Evolutionary conservation across 208 protist species (phyloP).

Genomic region (Kentomonas sorsogonicus): DNA sequence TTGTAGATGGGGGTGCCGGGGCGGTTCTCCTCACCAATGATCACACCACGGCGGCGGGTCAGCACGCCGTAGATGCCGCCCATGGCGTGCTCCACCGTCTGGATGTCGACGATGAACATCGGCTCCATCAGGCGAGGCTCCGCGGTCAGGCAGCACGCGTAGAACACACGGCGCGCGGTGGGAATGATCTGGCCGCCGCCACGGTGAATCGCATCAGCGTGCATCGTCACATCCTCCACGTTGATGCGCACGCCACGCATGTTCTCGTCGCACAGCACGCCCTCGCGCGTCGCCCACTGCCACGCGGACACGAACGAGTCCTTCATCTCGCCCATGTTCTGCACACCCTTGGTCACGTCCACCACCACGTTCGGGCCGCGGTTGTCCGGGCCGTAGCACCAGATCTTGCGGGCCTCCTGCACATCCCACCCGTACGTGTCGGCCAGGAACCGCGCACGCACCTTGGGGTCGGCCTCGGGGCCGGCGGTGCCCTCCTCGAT

Average conservation of each 20-base stretch:
- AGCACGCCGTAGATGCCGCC: slow-evolving; percentile 96
- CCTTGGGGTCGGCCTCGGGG: slow-evolving; percentile 90
- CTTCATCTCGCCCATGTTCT: slow-evolving; percentile 99
- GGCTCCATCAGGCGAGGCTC: slow-evolving; percentile 95
- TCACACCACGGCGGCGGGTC: slow-evolving; percentile 94
- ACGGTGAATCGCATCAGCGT: slow-evolving; percentile 98
- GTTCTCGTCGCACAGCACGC: slow-evolving; percentile 92
- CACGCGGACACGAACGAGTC: slow-evolving; percentile 95
- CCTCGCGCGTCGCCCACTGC: slow-evolving; percentile 94
- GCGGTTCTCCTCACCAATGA: slow-evolving; percentile 95
- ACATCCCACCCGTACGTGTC: slow-evolving; percentile 92
- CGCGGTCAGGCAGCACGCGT: slow-evolving; percentile 92
- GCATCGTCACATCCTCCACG: slow-evolving; percentile 96
- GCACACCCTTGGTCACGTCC: slow-evolving; percentile 95
- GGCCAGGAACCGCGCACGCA: slow-evolving; percentile 79
- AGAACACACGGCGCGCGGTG: slow-evolving; percentile 92
- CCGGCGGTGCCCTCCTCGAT: slow-evolving; percentile 92
- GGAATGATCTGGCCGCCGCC: slow-evolving; percentile 98
- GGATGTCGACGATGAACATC: slow-evolving; percentile 97
- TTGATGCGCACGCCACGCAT: slow-evolving; percentile 96
- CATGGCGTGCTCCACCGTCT: slow-evolving; percentile 92
- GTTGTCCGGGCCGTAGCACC: slow-evolving; percentile 96
- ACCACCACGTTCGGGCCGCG: slow-evolving; percentile 96
- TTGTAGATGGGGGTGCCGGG: slow-evolving; percentile 95
- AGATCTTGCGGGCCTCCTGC: slow-evolving; percentile 96